Conservation (phyloP, 1,284 basidiomycete genomes). For the Leccinum laetum region DNA sequence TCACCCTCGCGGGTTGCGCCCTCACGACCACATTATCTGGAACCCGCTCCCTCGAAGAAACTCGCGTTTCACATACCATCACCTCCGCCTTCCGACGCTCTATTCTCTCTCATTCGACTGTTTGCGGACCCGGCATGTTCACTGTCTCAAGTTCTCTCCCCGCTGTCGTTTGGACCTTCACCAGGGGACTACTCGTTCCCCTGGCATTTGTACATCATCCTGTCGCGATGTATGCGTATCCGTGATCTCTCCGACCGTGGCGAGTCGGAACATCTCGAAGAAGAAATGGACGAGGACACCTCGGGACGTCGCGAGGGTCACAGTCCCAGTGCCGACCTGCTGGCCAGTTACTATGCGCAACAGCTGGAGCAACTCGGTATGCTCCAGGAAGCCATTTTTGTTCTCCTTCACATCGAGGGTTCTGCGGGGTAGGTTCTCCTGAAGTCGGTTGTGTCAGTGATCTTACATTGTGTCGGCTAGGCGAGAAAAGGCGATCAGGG, state of each 20-base stretch:
- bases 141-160: conserved; percentile 59
- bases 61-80: conserved; percentile 33
- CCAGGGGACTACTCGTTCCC: conserved; percentile 82
- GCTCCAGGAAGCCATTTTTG: conserved; percentile 88
- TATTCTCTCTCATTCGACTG: conserved; percentile 85
- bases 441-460: not conserved
- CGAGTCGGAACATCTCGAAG: conserved; percentile 38
- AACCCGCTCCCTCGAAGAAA: conserved; percentile 36
- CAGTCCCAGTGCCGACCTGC: conserved; percentile 79
- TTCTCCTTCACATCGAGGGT: conserved; percentile 87
- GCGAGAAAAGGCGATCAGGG: conserved; percentile 80
- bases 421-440: conserved; percentile 60
- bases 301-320: conserved; percentile 61
- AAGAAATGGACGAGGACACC: conserved; percentile 41
- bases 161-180: conserved; percentile 76
- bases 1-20: conserved; percentile 46
- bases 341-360: conserved; percentile 84
- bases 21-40: conserved; percentile 74
- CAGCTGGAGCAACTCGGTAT: conserved; percentile 84
- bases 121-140: conserved; percentile 69
- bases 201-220: conserved; percentile 93
- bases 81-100: conserved; percentile 56
- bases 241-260: conserved; percentile 87
- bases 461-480: conserved; percentile 36
- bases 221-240: conserved; percentile 80